Evolutionary conservation across 768 basidiomycete genomes (phyloP).

Genomic region (Phanerochaete carnosa): DNA sequence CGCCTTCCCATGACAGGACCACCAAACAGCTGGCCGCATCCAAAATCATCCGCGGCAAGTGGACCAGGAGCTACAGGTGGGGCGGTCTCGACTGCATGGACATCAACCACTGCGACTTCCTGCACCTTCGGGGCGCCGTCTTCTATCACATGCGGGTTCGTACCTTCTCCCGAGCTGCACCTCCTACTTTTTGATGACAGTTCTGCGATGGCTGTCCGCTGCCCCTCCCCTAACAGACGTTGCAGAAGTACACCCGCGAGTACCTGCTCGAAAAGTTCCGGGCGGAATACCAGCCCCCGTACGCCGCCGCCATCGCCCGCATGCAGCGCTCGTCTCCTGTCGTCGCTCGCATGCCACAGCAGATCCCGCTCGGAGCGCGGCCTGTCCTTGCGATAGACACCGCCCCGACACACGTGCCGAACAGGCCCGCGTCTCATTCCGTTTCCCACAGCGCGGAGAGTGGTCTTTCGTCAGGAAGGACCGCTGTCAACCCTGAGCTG

Average conservation of each 20-base stretch:
- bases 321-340: slow-evolving; percentile 14
- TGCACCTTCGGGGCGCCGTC: slow-evolving; percentile 70
- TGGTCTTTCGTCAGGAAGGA: slow-evolving; percentile 8
- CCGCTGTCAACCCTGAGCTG: slow-evolving; percentile 17
- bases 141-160: slow-evolving; percentile 86
- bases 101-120: slow-evolving; percentile 76
- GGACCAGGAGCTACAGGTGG: slow-evolving; percentile 77
- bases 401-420: slow-evolving; percentile 39
- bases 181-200: background rate
- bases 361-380: slow-evolving; percentile 39
- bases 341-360: slow-evolving; percentile 19
- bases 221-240: slow-evolving; percentile 45
- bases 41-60: slow-evolving; percentile 59
- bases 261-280: slow-evolving; percentile 78
- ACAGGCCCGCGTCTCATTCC: slow-evolving; percentile 42
- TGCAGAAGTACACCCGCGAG: slow-evolving; percentile 82
- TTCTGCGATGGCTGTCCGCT: background rate
- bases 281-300: slow-evolving; percentile 18
- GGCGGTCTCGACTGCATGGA: slow-evolving; percentile 80
- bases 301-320: slow-evolving; percentile 17
- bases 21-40: slow-evolving; percentile 31
- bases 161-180: background rate
- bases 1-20: slow-evolving; percentile 47
- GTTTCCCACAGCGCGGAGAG: slow-evolving; percentile 9
- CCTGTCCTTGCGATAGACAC: slow-evolving; percentile 65